A percentile compares a stretch with the other conserved stretches of the same genome.
These are phyloP conservation scores for Adiantum capillusveneris DNA, from an alignment of 75 land plant species.

Conservation along the genomic window DNA sequence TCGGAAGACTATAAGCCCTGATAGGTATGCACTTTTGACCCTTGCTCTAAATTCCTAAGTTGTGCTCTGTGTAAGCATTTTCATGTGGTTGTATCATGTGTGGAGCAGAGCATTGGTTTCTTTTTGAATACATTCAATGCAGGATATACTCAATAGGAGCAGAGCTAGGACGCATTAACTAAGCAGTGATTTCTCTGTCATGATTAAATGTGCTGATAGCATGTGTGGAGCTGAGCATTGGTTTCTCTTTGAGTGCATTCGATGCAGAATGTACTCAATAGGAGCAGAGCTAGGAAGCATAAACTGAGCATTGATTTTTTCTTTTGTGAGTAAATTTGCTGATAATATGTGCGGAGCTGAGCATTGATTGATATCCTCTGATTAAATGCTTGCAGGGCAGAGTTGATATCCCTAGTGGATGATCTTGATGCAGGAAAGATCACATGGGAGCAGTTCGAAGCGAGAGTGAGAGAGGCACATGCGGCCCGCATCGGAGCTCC, in stretches of 20 bases:
- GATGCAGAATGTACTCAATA: too few relatives aligned
- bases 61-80: not conserved
- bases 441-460: conserved; percentile 39
- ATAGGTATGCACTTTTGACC: conserved; percentile 43
- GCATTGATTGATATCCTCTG: not conserved
- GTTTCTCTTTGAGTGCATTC: too few relatives aligned
- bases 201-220: not conserved
- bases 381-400: conserved; percentile 3
- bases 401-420: conserved; percentile 40
- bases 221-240: too few relatives aligned
- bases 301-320: too few relatives aligned
- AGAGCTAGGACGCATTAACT: too few relatives aligned
- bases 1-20: conserved; percentile 80
- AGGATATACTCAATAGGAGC: too few relatives aligned
- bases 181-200: not conserved
- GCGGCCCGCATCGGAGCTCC: conserved; percentile 39
- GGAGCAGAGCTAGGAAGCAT: not conserved
- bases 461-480: conserved; percentile 30
- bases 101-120: not conserved
- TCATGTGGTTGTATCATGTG: not conserved
- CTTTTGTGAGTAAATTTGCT: too few relatives aligned
- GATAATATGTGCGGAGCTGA: not conserved
- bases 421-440: conserved; percentile 26
- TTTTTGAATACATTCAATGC: not conserved
- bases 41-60: not conserved